Conservation (phyloP, 148 eudicot genomes). For the Fagopyrum homotropicum region DNA sequence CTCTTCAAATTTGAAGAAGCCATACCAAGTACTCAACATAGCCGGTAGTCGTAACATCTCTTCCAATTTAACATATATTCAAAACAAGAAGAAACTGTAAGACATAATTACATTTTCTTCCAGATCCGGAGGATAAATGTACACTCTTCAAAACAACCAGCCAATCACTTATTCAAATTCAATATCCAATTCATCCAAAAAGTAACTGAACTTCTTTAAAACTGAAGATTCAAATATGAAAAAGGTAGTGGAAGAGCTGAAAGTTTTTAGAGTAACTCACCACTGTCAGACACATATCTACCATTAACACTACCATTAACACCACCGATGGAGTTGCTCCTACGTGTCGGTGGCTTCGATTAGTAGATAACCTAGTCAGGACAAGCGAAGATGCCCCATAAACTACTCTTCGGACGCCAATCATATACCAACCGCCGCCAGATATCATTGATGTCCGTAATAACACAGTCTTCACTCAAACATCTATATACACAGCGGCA, state of each 20-base stretch:
- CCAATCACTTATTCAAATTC: neutral
- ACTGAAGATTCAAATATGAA: neutral
- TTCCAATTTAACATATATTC: neutral
- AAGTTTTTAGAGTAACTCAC: neutral
- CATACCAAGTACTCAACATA: no score
- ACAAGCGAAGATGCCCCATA: conserved; percentile 22
- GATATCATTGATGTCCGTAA: conserved; percentile 1
- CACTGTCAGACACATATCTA: conserved; percentile 17
- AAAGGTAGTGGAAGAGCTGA: neutral
- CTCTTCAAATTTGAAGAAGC: no score
- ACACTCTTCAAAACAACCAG: neutral
- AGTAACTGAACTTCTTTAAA: neutral
- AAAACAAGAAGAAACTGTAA: neutral
- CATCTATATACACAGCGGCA: neutral
- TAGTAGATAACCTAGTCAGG: conserved; percentile 48
- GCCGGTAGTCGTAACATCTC: neutral
- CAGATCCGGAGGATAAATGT: conserved; percentile 5
- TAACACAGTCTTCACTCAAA: conserved; percentile 1
- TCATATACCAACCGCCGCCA: conserved; percentile 25
- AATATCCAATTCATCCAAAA: neutral
- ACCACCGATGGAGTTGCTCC: conserved; percentile 43
- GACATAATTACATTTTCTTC: conserved; percentile 3
- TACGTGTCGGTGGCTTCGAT: conserved; percentile 61
- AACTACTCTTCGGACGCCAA: conserved; percentile 29
- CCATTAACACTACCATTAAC: no score